Conservation (phyloP, 805 yeast genomes). For the Kuraishia cidri region DNA sequence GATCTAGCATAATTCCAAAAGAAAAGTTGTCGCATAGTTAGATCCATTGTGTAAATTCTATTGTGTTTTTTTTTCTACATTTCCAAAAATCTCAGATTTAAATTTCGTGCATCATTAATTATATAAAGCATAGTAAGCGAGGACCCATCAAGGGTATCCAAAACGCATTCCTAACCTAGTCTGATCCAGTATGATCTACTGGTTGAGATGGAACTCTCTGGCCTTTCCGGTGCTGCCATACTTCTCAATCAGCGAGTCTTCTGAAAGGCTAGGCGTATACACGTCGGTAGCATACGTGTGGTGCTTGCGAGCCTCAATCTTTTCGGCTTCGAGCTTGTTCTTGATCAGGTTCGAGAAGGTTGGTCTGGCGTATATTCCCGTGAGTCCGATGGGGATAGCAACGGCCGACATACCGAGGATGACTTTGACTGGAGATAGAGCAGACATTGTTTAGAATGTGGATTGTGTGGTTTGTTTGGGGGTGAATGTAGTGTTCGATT, state of each 20-base stretch:
- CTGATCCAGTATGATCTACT: neutral
- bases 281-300: constrained; percentile 17
- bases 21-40: neutral
- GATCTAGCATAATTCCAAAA: neutral
- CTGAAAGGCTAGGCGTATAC: constrained; percentile 10
- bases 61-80: neutral
- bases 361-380: constrained; percentile 16
- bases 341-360: constrained; percentile 24
- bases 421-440: constrained; percentile 2
- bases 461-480: neutral
- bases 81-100: neutral
- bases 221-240: neutral
- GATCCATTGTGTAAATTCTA: neutral
- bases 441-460: constrained; percentile 1
- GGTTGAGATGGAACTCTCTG: neutral
- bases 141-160: neutral
- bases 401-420: constrained; percentile 1
- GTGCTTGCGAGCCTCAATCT: constrained; percentile 15
- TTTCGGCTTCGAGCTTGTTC: constrained; percentile 21
- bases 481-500: too few species aligned
- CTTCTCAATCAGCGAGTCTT: constrained; percentile 14
- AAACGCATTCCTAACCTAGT: neutral
- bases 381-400: neutral
- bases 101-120: neutral
- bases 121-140: neutral